phyloP scores from a whole-genome alignment of 495 filamentous ascomycete species.

The Annulohypoxylon bovei region DNA sequence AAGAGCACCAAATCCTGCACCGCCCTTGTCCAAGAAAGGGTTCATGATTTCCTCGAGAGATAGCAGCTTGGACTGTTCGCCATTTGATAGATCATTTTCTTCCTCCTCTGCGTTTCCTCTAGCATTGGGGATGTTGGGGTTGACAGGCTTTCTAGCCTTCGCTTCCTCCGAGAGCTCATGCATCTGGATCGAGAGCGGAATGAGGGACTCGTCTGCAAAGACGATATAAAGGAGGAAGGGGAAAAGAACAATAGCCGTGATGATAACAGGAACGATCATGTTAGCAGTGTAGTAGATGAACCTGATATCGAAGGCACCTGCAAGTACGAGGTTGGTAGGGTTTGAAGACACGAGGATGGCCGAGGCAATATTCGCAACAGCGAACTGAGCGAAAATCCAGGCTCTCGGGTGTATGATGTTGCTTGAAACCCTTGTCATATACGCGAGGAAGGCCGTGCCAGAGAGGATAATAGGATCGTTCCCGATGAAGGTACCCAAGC shows the following conservation, averaged over 20 bases:
- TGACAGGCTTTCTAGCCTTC: constrained; percentile 64
- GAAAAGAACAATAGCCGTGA: constrained; percentile 69
- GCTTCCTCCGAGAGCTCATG: constrained; percentile 69
- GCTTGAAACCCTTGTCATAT: constrained; percentile 75
- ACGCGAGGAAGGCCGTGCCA: constrained; percentile 74
- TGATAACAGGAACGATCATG: constrained; percentile 73
- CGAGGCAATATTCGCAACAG: constrained; percentile 72
- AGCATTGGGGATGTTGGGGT: constrained; percentile 72
- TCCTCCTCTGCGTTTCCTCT: constrained; percentile 64
- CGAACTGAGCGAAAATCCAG: constrained; percentile 76
- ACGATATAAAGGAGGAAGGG: constrained; percentile 72
- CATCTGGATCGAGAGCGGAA: constrained; percentile 71
- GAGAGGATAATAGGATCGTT: constrained; percentile 77
- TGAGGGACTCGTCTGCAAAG: constrained; percentile 67
- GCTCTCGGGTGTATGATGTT: constrained; percentile 73
- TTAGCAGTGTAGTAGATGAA: constrained; percentile 75
- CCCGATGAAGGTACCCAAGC: constrained; percentile 70
- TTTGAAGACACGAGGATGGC: constrained; percentile 77
- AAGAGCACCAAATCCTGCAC: constrained; percentile 67
- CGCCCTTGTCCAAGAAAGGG: constrained; percentile 70
- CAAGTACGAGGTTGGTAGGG: constrained; percentile 76
- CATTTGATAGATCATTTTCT: constrained; percentile 56
- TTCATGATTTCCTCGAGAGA: constrained; percentile 77
- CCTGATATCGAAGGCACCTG: constrained; percentile 71
- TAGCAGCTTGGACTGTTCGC: constrained; percentile 61